Evolutionary conservation across 1,139 yeast genomes (phyloP), one percentile per base, ranked within the genome.

Genomic region (Suhomyces panamericanus): DNA sequence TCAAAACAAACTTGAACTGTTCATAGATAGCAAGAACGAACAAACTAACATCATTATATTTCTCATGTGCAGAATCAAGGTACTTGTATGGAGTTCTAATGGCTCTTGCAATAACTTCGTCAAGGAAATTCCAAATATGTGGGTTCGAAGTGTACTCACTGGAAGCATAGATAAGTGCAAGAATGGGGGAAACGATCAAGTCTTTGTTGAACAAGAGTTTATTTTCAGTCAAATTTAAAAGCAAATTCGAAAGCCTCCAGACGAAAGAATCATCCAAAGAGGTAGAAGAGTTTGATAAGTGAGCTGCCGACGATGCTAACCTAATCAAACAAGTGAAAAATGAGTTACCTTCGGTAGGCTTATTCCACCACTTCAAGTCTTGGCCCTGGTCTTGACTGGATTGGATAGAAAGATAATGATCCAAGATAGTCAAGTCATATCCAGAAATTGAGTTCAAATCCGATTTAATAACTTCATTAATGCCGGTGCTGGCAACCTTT

Each of bases 1-100:
- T 48, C 22, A 59, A 46, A 12, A 80, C 76, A 58, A 75, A 87
- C 45, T 77, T 72, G 64, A 85, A 79, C 61, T 91, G 98, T 53
- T 91, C 97, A 40, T 81, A 63, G 5, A 89, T 58, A 0, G 86
- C 81, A 35, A 86, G 76, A 2, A 81, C 59, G 47, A 89, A 81
- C 0, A 95, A 85, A 56, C 96, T 87, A 13, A 84, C 50, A 7
- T 64, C 67, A 12, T 63, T 49, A 39, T 60, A 64, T 12, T 62
- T 60, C 2, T 60, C 55, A 41, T 77, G 78, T 1, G 87, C 73
- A 47, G 73, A 58, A 58, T 91, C 98, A 43, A 88, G 76, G 54
- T 89, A 91, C 59, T 87, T 89, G 65, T 85, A 93, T 0, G 97
- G 97, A 1, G 88, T 67, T 49, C 81, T 76, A 43, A 85, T 74